Conservation (phyloP, 1,284 basidiomycete species). For the Leccinum colubrinum region DNA sequence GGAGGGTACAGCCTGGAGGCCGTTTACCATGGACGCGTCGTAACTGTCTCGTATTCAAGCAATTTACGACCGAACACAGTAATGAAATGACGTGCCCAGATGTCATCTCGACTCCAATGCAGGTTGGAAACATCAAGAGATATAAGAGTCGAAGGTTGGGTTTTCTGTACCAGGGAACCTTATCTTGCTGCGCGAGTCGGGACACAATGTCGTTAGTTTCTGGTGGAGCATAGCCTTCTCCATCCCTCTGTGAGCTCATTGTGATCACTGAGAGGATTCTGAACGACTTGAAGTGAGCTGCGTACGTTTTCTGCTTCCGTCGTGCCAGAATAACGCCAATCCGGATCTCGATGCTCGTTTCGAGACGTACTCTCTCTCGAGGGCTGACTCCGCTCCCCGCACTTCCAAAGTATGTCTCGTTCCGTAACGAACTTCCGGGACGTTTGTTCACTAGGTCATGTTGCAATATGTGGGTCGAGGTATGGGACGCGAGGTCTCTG, state of each 20-base stretch:
- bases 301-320: conserved; percentile 24
- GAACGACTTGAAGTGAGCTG: too few species aligned
- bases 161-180: conserved; percentile 48
- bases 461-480: conserved; percentile 31
- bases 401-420: conserved; percentile 23
- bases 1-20: conserved; percentile 2
- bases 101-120: conserved; percentile 62
- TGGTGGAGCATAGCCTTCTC: not conserved
- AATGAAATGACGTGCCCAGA: conserved; percentile 46
- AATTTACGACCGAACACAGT: not conserved
- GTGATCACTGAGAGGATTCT: too few species aligned
- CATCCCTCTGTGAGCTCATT: not conserved
- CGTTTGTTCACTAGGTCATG: conserved; percentile 31
- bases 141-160: not conserved
- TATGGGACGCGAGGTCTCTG: conserved; percentile 15
- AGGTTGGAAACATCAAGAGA: conserved; percentile 49
- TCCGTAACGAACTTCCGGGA: conserved; percentile 23
- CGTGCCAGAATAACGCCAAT: conserved; percentile 13
- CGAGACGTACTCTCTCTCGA: conserved; percentile 19
- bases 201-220: conserved; percentile 34
- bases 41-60: not conserved
- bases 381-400: conserved; percentile 25
- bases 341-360: conserved; percentile 14
- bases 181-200: conserved; percentile 46
- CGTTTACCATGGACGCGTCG: not conserved